A percentile compares a stretch with the other conserved stretches of the same genome.
Evolutionary conservation across 108 stramenopile species (phyloP).

Genomic region (Discostella pseudostelligera): DNA sequence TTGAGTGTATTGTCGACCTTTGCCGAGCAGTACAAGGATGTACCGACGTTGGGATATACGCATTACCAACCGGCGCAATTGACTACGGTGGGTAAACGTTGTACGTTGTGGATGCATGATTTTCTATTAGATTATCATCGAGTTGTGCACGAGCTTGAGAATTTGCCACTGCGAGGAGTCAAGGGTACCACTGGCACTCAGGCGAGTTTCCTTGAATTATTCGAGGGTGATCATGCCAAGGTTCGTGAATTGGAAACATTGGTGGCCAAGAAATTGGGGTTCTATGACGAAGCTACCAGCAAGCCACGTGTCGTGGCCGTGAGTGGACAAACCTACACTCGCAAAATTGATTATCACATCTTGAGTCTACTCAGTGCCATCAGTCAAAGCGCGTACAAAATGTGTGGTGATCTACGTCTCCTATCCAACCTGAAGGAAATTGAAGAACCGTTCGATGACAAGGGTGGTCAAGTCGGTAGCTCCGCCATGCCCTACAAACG

Average conservation of each 20-base stretch:
- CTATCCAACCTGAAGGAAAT: constrained; percentile 98
- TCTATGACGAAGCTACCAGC: constrained; percentile 29
- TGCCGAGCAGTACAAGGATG: constrained; percentile 78
- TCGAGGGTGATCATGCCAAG: constrained; percentile 98
- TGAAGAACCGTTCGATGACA: constrained; percentile 92
- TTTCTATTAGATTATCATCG: constrained; percentile 87
- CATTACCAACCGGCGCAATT: constrained; percentile 98
- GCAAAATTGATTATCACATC: constrained; percentile 94
- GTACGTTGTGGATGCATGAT: constrained; percentile 98
- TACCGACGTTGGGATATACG: constrained; percentile 97
- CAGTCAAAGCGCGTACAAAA: constrained; percentile 96
- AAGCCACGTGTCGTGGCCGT: constrained; percentile 80
- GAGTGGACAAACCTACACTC: constrained; percentile 98
- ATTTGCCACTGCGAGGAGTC: constrained; percentile 95
- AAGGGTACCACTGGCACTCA: constrained; percentile 99
- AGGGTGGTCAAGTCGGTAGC: constrained; percentile 86
- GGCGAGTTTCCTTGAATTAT: constrained; percentile 96
- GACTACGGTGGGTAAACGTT: constrained; percentile 97
- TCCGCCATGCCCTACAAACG: constrained; percentile 97
- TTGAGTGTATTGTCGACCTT: constrained; percentile 76
- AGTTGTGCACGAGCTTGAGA: constrained; percentile 86
- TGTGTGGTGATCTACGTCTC: constrained; percentile 98
- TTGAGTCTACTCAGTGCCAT: constrained; percentile 90
- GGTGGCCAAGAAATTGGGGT: constrained; percentile 94
- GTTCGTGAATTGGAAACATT: constrained; percentile 84